A percentile compares a stretch with the other conserved stretches of the same genome.
These are phyloP conservation scores for Hibiscus trionum DNA, from an alignment of 345 rosid species.

Conservation along the genomic window DNA sequence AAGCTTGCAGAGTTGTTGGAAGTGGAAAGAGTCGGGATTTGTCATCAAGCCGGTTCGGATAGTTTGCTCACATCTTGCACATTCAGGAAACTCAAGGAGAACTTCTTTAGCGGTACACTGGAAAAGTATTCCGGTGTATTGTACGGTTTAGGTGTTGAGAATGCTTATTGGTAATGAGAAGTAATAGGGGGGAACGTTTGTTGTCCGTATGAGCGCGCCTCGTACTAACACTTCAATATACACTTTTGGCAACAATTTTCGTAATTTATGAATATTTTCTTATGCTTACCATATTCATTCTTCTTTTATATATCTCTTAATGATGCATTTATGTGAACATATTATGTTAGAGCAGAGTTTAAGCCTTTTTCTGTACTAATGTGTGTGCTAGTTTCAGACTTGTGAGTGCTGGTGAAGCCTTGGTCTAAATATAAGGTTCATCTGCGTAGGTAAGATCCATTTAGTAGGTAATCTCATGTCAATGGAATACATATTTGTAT, in stretches of 20 bases:
- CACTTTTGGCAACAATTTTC: conserved; percentile 21
- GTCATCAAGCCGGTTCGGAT: conserved; percentile 91
- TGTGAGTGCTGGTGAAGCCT: no score
- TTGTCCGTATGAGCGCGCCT: conserved; percentile 14
- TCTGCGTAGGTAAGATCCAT: no score
- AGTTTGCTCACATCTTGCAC: conserved; percentile 81
- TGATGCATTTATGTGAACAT: not conserved
- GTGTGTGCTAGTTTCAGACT: no score
- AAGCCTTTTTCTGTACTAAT: no score
- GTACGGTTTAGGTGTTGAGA: conserved; percentile 87
- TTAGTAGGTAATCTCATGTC: no score
- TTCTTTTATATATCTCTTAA: not conserved
- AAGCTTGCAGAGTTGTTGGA: conserved; percentile 79
- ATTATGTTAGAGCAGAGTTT: not conserved
- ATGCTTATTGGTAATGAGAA: conserved; percentile 27
- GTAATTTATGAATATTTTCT: conserved; percentile 13
- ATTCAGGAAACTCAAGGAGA: conserved; percentile 78
- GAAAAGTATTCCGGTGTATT: conserved; percentile 77
- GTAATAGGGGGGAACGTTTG: not conserved
- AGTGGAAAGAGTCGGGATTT: conserved; percentile 74
- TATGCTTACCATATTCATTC: not conserved
- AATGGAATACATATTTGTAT: no score
- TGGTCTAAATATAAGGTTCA: no score
- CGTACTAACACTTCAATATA: conserved; percentile 16
- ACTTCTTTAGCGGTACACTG: conserved; percentile 62